Conservation (phyloP, 2,329 filamentous ascomycete species). For the Botrytis paeoniae region DNA sequence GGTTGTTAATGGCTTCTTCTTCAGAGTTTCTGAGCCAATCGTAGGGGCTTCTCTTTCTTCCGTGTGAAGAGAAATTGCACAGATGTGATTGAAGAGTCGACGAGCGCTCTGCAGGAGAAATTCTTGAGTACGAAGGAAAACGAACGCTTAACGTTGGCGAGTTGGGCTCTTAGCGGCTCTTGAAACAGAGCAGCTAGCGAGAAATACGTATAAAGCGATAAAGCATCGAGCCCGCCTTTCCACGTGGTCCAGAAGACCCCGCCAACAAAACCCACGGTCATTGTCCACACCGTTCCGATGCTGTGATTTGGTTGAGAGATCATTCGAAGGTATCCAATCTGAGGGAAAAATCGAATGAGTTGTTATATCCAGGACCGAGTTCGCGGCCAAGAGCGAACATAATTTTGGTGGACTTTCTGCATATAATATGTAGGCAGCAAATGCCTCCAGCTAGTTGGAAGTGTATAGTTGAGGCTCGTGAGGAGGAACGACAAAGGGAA, state of each 20-base stretch:
- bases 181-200: background rate
- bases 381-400: too few species aligned
- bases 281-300: background rate
- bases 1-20: background rate
- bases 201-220: background rate
- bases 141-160: too few species aligned
- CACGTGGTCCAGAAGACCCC: accelerated
- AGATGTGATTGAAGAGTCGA: background rate
- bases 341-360: too few species aligned
- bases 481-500: too few species aligned
- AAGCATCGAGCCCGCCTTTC: accelerated
- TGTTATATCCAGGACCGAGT: too few species aligned
- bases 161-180: background rate
- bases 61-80: background rate
- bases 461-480: too few species aligned
- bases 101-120: background rate
- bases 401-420: too few species aligned
- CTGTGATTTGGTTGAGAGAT: background rate
- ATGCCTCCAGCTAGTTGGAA: too few species aligned
- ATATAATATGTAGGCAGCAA: too few species aligned
- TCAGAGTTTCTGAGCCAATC: accelerated
- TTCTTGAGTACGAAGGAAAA: background rate
- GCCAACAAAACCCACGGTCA: accelerated
- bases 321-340: background rate
- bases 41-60: background rate